Base-by-base conservation (phyloP, 106 monocot genomes). In the Apostasia ramifera region DNA sequence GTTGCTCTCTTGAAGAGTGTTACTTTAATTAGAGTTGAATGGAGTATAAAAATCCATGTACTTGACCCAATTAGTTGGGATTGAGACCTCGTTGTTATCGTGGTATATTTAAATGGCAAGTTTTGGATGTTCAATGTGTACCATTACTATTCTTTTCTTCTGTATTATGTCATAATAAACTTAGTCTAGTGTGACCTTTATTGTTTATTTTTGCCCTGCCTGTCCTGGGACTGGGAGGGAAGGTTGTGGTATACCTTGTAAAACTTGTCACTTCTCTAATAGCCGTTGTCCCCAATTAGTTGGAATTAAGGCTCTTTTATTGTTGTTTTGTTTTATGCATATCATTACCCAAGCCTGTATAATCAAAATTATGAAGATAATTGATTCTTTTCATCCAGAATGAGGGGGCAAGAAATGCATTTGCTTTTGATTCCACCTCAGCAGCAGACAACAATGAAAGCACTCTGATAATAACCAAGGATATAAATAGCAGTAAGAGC, bases 341-440 rank as follows among this genome's bases (percentile, higher is more conserved):
- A 4, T 39, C 50, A 66, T 8, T 50, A 12, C 12, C 39, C 42
- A 41, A 42, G 11, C 42, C 10, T 61, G 39, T 62, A 62, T 12
- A 62, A 62, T 10, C 5, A 45, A 6, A 26, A 7, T 48, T 44
- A 11, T 47, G 13, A 48, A 12, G 10, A 7, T 13, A 10, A 62
- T 14, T 47, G 26, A 6, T 68, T 15, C 40, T 53, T 66, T 13
- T 55, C 57, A 66, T 77, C 66, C 78, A 90, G 90, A 67, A 57
- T 51, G 65, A 14, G 12, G 73, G 66, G 13, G 2, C 57, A 56
- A 66, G 53, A 41, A 71, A n/a, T 8, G 14, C 38, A 47, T 9
- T 65, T 67, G 60, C 55, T 58, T 8, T 40, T 40, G 14, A 63
- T 9, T 3, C 44, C 13, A 14, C 71, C 61, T 47, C 59, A 53